Evolutionary conservation across 495 filamentous ascomycete genomes (phyloP).

Genomic region (Hypoxylon lienhwacheense): DNA sequence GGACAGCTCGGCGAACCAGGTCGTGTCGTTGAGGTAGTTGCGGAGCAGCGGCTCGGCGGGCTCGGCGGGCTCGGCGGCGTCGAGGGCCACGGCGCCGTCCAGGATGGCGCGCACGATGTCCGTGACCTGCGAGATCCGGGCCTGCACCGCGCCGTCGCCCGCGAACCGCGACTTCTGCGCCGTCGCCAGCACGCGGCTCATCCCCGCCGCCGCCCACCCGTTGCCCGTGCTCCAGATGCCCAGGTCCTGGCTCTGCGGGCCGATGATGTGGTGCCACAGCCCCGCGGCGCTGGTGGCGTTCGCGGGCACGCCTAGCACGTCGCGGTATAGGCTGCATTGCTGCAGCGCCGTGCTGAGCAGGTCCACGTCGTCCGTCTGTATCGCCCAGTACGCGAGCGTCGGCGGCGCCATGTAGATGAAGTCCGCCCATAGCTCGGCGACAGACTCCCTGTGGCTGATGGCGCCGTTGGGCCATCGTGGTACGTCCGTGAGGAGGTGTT

Average conservation of each 20-base stretch:
- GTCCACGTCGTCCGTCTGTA: slow-evolving; percentile 40
- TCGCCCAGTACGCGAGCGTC: slow-evolving; percentile 52
- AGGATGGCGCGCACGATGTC: slow-evolving; percentile 49
- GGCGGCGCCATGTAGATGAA: slow-evolving; percentile 57
- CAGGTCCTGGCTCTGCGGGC: slow-evolving; percentile 46
- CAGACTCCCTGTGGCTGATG: slow-evolving; percentile 52
- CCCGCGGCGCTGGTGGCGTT: slow-evolving; percentile 28
- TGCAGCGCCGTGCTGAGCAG: slow-evolving; percentile 43
- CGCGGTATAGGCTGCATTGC: slow-evolving; percentile 49
- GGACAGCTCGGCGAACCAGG: slow-evolving; percentile 56
- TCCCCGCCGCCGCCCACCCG: slow-evolving; percentile 55
- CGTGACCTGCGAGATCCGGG: slow-evolving; percentile 40
- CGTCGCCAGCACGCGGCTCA: slow-evolving; percentile 53
- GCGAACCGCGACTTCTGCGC: slow-evolving; percentile 42
- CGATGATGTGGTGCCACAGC: slow-evolving; percentile 55
- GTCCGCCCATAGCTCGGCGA: slow-evolving; percentile 55
- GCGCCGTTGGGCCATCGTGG: slow-evolving; percentile 54
- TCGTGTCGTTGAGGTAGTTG: slow-evolving; percentile 54
- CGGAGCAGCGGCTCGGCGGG: slow-evolving; percentile 48
- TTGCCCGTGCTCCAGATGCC: slow-evolving; percentile 57
- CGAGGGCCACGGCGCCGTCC: slow-evolving; percentile 46
- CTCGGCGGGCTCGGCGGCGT: slow-evolving; percentile 45
- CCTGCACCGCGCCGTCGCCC: slow-evolving; percentile 30
- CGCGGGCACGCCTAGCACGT: slow-evolving; percentile 42
- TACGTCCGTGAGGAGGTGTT: slow-evolving; percentile 47